Base-by-base conservation (phyloP, 2,329 filamentous ascomycete species). In the Aurifilum marmelostoma region DNA sequence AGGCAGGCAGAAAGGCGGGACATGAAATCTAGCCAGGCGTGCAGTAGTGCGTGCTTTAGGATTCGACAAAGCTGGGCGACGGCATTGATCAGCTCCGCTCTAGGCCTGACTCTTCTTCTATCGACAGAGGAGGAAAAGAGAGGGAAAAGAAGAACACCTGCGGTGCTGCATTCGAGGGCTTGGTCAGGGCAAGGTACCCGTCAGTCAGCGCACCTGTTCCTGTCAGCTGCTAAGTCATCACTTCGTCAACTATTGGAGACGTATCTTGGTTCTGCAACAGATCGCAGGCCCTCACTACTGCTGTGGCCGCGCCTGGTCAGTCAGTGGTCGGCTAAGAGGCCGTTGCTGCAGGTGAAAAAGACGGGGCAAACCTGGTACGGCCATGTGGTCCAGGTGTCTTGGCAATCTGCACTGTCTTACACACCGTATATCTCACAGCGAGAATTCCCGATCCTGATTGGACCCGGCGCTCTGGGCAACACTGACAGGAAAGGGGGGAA, bases 401-500 rank as follows among this genome's bases (percentile, higher is more conserved):
- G 62, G 62, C 61, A 34, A 39, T 12, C 27, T 58, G 59, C 47
- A 64, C 56, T 61, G 41, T 61, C 39, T 24, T 37, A 67, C 68
- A 63, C 67, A 69, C 65, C 64, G 68, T 67, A 56, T 21, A 4
- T n/a, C 32, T 21, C 24, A 32, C 24, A n/a, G 21, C 32, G n/a
- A 50, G 14, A 18, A 21, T 21, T 21, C n/a, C 24, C 11, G 32
- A 12, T 37, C 43, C 52, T 65, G 39, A 71, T 69, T 71, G 67
- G 69, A 62, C 67, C 69, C 69, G 34, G 67, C 67, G 50, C 54
- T 67, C 67, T 71, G 69, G 69, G 60, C 65, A 50, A 50, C 14
- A 39, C 32, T 56, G 34, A 65, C 59, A 37, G 39, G 34, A 62
- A 43, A 37, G 59, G 37, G 24, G 52, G 52, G 39, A 37, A 66